phyloP scores from a whole-genome alignment of 768 basidiomycete genomes.

The Xerocomellus dryophilus region DNA sequence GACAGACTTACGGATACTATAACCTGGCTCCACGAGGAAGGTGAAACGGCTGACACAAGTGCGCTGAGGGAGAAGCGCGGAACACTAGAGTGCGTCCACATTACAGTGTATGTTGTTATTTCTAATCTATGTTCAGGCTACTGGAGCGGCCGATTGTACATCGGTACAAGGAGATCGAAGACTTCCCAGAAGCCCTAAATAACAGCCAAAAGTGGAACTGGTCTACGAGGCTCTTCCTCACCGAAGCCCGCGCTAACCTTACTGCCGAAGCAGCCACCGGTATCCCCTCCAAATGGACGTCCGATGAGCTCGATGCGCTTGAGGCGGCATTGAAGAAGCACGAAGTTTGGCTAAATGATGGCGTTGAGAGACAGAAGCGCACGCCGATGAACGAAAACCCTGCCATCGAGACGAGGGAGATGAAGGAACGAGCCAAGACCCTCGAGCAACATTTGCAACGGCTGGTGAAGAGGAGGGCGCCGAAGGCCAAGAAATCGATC shows the following conservation, averaged over 20 bases:
- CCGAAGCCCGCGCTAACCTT: slow-evolving; percentile 71
- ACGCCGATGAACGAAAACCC: slow-evolving; percentile 77
- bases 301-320: slow-evolving; percentile 78
- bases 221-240: slow-evolving; percentile 83
- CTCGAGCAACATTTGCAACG: slow-evolving; percentile 73
- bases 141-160: slow-evolving; percentile 80
- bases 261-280: slow-evolving; percentile 60
- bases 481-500: slow-evolving; percentile 52
- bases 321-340: slow-evolving; percentile 76
- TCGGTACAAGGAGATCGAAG: slow-evolving; percentile 86
- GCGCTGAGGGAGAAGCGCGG: slow-evolving; percentile 73
- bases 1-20: slow-evolving; percentile 71
- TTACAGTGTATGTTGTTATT: not conserved
- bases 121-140: slow-evolving; percentile 41
- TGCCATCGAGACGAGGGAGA: slow-evolving; percentile 79
- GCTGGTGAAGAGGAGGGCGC: slow-evolving; percentile 64
- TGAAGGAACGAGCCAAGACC: slow-evolving; percentile 78
- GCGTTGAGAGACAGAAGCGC: slow-evolving; percentile 78
- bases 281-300: slow-evolving; percentile 76
- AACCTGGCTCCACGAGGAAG: slow-evolving; percentile 80
- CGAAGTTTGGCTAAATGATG: slow-evolving; percentile 78
- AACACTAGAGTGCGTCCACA: slow-evolving; percentile 69
- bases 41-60: slow-evolving; percentile 75
- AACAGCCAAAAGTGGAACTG: slow-evolving; percentile 86
- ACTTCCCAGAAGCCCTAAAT: slow-evolving; percentile 80